Percentiles rank a stretch among this genome's conserved stretches.
Conservation (phyloP, 495 filamentous ascomycete species). For the Bathelium albidoporum region DNA sequence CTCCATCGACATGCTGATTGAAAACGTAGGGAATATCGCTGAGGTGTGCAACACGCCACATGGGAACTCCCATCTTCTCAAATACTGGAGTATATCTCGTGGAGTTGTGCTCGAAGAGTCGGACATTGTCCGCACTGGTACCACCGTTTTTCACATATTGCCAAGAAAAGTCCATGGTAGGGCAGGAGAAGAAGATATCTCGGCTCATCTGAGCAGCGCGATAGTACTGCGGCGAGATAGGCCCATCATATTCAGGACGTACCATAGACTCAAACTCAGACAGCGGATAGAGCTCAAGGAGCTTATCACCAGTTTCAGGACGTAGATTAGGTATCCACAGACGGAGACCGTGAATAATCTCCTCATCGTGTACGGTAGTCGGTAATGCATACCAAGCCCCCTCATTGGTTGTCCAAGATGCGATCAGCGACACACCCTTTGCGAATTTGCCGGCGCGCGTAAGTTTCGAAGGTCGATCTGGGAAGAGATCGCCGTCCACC, state of each 20-base stretch:
- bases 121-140: constrained; percentile 17
- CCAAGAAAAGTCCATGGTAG: constrained; percentile 32
- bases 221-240: constrained; percentile 34
- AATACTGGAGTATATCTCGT: constrained; percentile 33
- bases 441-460: constrained; percentile 28
- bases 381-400: constrained; percentile 28
- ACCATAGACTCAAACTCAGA: constrained; percentile 29
- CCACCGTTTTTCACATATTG: constrained; percentile 27
- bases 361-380: constrained; percentile 18
- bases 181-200: constrained; percentile 39
- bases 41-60: constrained; percentile 35
- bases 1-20: neutral
- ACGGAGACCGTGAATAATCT: too few species aligned
- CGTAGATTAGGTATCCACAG: too few species aligned
- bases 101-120: constrained; percentile 36
- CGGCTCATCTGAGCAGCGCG: constrained; percentile 37
- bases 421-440: constrained; percentile 29
- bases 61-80: constrained; percentile 22
- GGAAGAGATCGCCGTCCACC: constrained; percentile 35
- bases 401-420: constrained; percentile 28
- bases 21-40: constrained; percentile 36
- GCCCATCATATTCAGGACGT: constrained; percentile 15
- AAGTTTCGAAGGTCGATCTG: constrained; percentile 30
- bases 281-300: constrained; percentile 32
- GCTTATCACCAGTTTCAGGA: too few species aligned